phyloP scores from a whole-genome alignment of 306 rosid species.

The Dryas drummondii region DNA sequence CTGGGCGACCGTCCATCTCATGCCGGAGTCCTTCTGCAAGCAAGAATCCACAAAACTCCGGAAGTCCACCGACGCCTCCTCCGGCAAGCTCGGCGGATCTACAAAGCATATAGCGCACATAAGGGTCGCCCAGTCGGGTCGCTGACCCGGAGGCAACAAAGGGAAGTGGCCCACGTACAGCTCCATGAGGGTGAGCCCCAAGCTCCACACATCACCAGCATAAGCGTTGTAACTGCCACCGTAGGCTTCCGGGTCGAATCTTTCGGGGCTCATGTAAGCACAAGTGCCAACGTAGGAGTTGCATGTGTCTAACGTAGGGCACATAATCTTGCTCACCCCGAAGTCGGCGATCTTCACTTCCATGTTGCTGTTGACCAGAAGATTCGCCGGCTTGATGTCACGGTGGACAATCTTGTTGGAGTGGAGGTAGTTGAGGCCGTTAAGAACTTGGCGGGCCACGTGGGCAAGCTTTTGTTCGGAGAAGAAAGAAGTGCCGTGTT shows the following conservation, averaged over 20 bases:
- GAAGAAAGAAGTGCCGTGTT: not conserved
- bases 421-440: not conserved
- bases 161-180: slow-evolving; percentile 91
- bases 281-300: slow-evolving; percentile 91
- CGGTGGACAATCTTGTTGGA: slow-evolving; percentile 69
- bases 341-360: slow-evolving; percentile 84
- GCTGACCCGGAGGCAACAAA: slow-evolving; percentile 67
- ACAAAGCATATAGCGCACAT: slow-evolving; percentile 94
- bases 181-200: slow-evolving; percentile 81
- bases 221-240: slow-evolving; percentile 83
- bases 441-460: not conserved
- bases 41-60: slow-evolving; percentile 66
- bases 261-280: slow-evolving; percentile 96
- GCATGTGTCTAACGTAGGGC: slow-evolving; percentile 70
- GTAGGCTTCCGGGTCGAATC: slow-evolving; percentile 77
- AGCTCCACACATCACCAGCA: slow-evolving; percentile 85
- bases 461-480: not conserved
- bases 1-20: slow-evolving; percentile 71
- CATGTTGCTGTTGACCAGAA: slow-evolving; percentile 48
- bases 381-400: slow-evolving; percentile 79
- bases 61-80: slow-evolving; percentile 47
- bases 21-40: slow-evolving; percentile 69
- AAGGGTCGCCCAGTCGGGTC: slow-evolving; percentile 87
- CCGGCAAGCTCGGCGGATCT: slow-evolving; percentile 74
- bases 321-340: slow-evolving; percentile 78